A percentile compares a stretch with the other conserved stretches of the same genome.
Conservation (phyloP, 2,329 filamentous ascomycete species). For the Cladosporium sp. region DNA sequence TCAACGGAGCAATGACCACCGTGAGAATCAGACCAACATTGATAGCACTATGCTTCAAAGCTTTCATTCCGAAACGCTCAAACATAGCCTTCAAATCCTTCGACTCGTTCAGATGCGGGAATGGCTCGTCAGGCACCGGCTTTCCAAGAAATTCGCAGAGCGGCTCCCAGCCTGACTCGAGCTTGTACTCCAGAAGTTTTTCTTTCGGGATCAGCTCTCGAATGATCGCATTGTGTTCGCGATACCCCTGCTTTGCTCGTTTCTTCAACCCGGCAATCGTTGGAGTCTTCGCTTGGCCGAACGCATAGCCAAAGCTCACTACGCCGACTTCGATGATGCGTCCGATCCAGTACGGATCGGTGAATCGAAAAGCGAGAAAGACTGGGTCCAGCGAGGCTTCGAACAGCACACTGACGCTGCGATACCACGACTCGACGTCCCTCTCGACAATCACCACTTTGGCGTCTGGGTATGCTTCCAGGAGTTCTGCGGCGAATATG, state of each 20-base stretch:
- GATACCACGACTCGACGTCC: conserved; percentile 45
- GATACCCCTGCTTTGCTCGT: conserved; percentile 19
- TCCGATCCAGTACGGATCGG: conserved; percentile 2
- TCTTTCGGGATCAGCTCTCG: conserved; percentile 26
- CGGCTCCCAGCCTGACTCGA: conserved; percentile 21
- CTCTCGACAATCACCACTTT: conserved; percentile 52
- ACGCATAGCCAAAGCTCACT: conserved; percentile 8
- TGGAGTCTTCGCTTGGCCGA: neutral
- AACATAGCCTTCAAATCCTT: conserved; percentile 39
- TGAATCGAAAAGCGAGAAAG: conserved; percentile 1
- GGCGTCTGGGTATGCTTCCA: conserved; percentile 26
- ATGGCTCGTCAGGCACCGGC: conserved; percentile 2
- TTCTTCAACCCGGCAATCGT: conserved; percentile 14
- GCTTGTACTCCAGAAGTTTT: conserved; percentile 17
- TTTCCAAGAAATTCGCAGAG: conserved; percentile 22
- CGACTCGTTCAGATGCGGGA: conserved; percentile 45
- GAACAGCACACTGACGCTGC: conserved; percentile 4
- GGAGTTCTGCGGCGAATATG: conserved; percentile 25
- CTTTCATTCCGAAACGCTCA: neutral
- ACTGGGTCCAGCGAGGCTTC: neutral
- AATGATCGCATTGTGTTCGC: conserved; percentile 23
- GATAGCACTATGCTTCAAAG: neutral
- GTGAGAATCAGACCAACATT: neutral
- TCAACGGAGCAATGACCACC: neutral
- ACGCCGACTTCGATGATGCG: conserved; percentile 9